phyloP scores from a whole-genome alignment of 2,329 filamentous ascomycete genomes.

The Sporothrix mexicana region DNA sequence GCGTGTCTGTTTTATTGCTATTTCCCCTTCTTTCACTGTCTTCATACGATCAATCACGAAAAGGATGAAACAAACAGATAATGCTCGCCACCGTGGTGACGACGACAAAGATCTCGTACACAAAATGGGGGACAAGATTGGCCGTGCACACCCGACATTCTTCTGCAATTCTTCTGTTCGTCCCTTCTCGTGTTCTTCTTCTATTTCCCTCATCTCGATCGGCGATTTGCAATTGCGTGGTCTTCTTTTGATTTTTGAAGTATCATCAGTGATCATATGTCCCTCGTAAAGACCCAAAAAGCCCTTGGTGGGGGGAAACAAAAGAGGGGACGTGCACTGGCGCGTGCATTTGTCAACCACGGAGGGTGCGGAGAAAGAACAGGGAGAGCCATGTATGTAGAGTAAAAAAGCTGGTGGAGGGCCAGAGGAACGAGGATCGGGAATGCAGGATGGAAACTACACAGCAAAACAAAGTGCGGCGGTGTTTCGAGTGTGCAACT shows the following conservation, averaged over 20 bases:
- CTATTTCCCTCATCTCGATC: not conserved
- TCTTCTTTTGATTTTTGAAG: not conserved
- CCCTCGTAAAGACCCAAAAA: not conserved
- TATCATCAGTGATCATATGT: not conserved
- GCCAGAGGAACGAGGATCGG: not conserved
- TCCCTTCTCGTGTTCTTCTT: no score
- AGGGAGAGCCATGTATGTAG: not conserved
- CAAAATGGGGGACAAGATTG: not conserved
- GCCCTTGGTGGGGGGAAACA: slow-evolving; percentile 6
- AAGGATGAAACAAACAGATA: not conserved
- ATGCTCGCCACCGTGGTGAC: not conserved
- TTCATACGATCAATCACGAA: not conserved
- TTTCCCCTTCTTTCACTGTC: not conserved
- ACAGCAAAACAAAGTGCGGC: not conserved
- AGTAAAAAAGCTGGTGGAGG: not conserved
- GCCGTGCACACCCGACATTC: not conserved
- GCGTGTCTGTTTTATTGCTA: not conserved
- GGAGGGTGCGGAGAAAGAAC: slow-evolving; percentile 9
- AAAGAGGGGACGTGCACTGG: slow-evolving; percentile 10
- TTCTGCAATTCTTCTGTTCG: no score
- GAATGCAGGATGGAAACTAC: slow-evolving; percentile 21
- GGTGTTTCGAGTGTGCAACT: not conserved
- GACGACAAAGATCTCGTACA: not conserved
- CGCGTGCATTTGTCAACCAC: slow-evolving; percentile 8
- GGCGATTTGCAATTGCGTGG: not conserved